These are phyloP conservation scores for Linderniella brevidens DNA, from an alignment of 257 asterid genomes.

Conservation along the genomic window DNA sequence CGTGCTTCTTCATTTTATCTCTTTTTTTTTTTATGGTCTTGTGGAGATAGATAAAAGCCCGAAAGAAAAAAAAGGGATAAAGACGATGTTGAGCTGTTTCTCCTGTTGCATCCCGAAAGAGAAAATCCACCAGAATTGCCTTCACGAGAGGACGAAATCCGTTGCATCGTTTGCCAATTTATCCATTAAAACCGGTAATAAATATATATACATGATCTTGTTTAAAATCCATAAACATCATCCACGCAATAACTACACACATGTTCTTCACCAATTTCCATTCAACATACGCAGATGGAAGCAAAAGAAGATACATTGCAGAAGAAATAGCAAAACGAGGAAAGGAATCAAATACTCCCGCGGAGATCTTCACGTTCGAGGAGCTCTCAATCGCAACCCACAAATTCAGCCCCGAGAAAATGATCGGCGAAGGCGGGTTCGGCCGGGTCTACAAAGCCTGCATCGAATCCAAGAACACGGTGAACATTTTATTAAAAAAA, in stretches of 20 bases:
- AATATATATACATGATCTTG: neutral
- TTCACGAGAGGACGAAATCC: conserved; percentile 23
- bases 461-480: conserved; percentile 21
- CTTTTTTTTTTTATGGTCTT: too few species aligned
- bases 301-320: conserved; percentile 36
- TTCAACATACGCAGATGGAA: conserved; percentile 23
- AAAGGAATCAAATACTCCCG: conserved; percentile 32
- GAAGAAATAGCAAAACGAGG: conserved; percentile 45
- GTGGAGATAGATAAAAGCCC: too few species aligned
- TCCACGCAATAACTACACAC: neutral
- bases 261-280: neutral
- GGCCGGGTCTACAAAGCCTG: conserved; percentile 68
- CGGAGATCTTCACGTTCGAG: conserved; percentile 34
- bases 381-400: conserved; percentile 33
- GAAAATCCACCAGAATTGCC: conserved; percentile 13
- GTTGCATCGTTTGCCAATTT: conserved; percentile 29
- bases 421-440: conserved; percentile 74
- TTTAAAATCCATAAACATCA: neutral
- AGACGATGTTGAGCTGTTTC: conserved; percentile 37
- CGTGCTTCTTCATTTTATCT: too few species aligned
- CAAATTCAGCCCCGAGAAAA: conserved; percentile 22
- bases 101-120: conserved; percentile 57
- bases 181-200: conserved; percentile 38
- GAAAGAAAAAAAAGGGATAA: too few species aligned
- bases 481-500: neutral